Conservation (phyloP, 306 rosid genomes). For the Vigna nakashimae region DNA sequence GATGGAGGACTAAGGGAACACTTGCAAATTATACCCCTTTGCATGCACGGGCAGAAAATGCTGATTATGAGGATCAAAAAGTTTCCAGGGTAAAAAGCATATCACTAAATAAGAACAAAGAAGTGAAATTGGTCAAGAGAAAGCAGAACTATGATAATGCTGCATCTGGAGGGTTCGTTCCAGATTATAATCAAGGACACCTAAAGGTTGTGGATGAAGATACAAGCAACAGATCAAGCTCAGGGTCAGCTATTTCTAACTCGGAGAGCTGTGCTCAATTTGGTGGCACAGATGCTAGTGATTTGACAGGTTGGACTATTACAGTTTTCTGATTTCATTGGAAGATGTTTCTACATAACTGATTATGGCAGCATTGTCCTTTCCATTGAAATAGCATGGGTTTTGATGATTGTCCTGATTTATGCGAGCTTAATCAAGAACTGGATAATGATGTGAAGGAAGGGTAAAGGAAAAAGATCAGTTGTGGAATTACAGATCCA, state of each 20-base stretch:
- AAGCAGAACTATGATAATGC: conserved; percentile 65
- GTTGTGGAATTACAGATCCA: conserved; percentile 20
- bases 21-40: conserved; percentile 96
- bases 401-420: conserved; percentile 27
- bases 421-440: conserved; percentile 33
- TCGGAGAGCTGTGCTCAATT: conserved; percentile 95
- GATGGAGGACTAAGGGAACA: conserved; percentile 99
- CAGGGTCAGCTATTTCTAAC: conserved; percentile 93
- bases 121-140: conserved; percentile 78
- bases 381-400: conserved; percentile 41
- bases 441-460: conserved; percentile 24
- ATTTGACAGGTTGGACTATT: conserved; percentile 84
- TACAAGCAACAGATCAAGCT: conserved; percentile 90
- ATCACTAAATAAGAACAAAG: conserved; percentile 77
- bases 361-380: conserved; percentile 38
- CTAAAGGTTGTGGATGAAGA: conserved; percentile 78
- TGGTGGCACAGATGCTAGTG: conserved; percentile 89
- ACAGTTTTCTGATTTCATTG: conserved; percentile 32
- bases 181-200: conserved; percentile 71
- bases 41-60: conserved; percentile 86
- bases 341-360: conserved; percentile 20
- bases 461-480: neutral
- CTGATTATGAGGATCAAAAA: conserved; percentile 75
- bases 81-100: conserved; percentile 74
- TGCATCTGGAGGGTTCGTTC: conserved; percentile 53